These are phyloP conservation scores for Pichia nakasei DNA, from an alignment of 805 yeast genomes.

Conservation along the genomic window DNA sequence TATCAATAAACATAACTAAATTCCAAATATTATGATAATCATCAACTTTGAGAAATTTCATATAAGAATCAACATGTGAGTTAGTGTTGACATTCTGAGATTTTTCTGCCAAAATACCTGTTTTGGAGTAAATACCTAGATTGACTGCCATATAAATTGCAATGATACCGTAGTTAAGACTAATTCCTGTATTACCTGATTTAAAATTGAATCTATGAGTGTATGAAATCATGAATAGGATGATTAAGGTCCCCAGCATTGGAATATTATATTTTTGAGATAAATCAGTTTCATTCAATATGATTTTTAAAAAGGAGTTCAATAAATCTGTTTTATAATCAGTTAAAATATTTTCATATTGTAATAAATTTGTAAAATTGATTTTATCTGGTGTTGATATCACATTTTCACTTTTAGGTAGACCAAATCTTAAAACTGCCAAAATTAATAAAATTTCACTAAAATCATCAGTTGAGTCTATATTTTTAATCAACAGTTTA, in stretches of 20 bases:
- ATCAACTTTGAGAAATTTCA: conserved; percentile 8
- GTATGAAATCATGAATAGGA: conserved; percentile 15
- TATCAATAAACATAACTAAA: conserved; percentile 16
- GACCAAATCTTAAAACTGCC: conserved; percentile 12
- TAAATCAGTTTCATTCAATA: conserved; percentile 15
- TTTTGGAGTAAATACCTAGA: conserved; percentile 12
- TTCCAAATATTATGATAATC: conserved; percentile 17
- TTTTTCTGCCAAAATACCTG: neutral
- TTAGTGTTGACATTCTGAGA: neutral
- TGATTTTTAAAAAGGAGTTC: conserved; percentile 11
- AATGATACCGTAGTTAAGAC: conserved; percentile 12
- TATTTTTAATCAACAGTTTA: conserved; percentile 8
- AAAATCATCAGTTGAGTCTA: conserved; percentile 14
- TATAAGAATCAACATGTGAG: neutral
- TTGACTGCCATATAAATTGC: conserved; percentile 18
- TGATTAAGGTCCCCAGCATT: conserved; percentile 11
- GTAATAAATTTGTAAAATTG: conserved; percentile 4
- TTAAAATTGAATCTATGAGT: conserved; percentile 14
- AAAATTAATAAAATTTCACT: conserved; percentile 18
- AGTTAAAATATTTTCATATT: conserved; percentile 6
- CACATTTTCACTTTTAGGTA: conserved; percentile 3
- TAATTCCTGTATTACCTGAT: conserved; percentile 12
- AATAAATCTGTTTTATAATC: conserved; percentile 16
- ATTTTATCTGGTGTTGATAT: conserved; percentile 2
- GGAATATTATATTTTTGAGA: conserved; percentile 14